Base-by-base conservation (phyloP, 805 yeast species). In the Vanderwaltozyma polyspora region DNA sequence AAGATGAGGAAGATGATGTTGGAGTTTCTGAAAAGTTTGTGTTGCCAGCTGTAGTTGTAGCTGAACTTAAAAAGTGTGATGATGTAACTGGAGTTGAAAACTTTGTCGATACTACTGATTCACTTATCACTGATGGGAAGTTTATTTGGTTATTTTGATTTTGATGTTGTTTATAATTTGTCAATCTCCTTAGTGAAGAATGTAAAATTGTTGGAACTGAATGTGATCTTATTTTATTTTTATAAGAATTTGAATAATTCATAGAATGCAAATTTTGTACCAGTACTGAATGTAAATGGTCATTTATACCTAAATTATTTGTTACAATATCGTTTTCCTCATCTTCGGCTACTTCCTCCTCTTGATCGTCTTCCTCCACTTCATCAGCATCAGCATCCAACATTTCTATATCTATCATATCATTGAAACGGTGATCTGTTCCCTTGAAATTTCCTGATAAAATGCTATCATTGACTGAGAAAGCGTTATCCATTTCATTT, bases 181-280 rank as follows among this genome's bases (percentile, higher is more conserved):
- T 35, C 24, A 49, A 31, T 33, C 49, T 48, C 31, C 50, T 46
- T 13, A 54, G 36, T 3, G 60, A 54, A 5, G 60, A 55, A 45
- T 54, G 60, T 34, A 53, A 35, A 16, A 54, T 54, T 7, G 55
- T 50, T 13, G 60, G 60, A 7, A 55, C 55, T 9, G 60, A 55
- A 34, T 51, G 51, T n/a, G 60, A 55, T 34, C 60, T 46, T 24
- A 44, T 40, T 40, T 46, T 33, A 24, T 17, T 10, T 21, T 15
- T 4, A 28, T 9, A n/a, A 11, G 35, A 17, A 10, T 28, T 22
- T 16, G 30, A 7, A 19, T 18, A 13, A 5, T 15, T 10, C 10
- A 25, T 10, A 17, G 21, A 17, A 16, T 24, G 7, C 9, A 22
- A 13, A 28, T 29, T 16, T 23, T 27, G 29, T 22, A n/a, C n/a